Evolutionary conservation across 2,329 filamentous ascomycete species (phyloP).

Genomic region (Epichloe sibirici): DNA sequence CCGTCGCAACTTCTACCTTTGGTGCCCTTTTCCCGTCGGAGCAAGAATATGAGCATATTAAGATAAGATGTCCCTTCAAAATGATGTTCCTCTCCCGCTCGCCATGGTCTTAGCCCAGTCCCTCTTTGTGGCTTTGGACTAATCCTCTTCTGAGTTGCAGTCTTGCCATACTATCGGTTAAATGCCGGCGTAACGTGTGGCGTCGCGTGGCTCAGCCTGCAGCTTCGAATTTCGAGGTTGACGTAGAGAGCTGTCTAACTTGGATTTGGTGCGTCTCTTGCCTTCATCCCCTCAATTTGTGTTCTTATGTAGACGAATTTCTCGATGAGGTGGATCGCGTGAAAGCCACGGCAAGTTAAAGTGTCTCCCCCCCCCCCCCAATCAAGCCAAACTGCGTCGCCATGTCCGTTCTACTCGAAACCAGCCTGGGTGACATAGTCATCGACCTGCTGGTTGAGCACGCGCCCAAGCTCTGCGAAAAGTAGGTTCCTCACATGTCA

Average conservation of each 20-base stretch:
- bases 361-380: too few species aligned
- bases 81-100: too few species aligned
- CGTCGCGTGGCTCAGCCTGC: not conserved
- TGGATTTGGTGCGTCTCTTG: not conserved
- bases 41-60: too few species aligned
- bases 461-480: conserved; percentile 85
- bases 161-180: not conserved
- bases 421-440: conserved; percentile 84
- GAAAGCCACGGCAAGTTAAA: not conserved
- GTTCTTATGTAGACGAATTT: not conserved
- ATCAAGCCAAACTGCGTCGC: not conserved
- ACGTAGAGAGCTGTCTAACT: not conserved
- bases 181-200: not conserved
- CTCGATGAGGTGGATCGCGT: not conserved
- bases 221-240: not conserved
- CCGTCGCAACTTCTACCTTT: too few species aligned
- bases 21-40: too few species aligned
- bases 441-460: conserved; percentile 85
- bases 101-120: too few species aligned
- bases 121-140: too few species aligned
- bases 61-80: too few species aligned
- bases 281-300: not conserved
- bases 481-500: conserved; percentile 48
- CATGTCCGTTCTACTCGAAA: conserved; percentile 93
- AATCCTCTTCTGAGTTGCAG: too few species aligned